Evolutionary conservation across 78 protist genomes (phyloP), one percentile per base, ranked within the genome.

Genomic region (Acrasis kona): DNA sequence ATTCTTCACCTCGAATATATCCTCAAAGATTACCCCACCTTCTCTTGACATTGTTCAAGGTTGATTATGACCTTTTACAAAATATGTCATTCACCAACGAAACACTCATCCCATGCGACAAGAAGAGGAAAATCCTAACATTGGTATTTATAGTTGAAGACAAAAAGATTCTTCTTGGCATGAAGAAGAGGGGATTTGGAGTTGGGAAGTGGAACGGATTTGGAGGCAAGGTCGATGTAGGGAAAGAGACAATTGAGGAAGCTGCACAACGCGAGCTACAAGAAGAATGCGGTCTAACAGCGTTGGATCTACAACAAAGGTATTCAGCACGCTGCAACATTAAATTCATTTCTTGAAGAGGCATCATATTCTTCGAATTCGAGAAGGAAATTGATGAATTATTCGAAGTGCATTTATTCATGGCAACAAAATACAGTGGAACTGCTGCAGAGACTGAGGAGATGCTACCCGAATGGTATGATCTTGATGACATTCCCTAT

Each of bases 121-220:
- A 50, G 19, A 19, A 50, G 19, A 50, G 19, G 19, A 50, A 50
- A 50, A n/a, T 50, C 19, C 19, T n/a, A n/a, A 50, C 61, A n/a
- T 19, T 50, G 34, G 19, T 50, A 50, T 50, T 50, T 19, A 50
- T 50, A 7, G 41, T 5, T 19, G 7, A 7, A 71, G 65, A n/a
- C 7, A 34, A 9, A 7, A 73, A 76, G 19, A 12, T 85, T 8
- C 67, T 86, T n/a, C 81, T 86, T 27, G 90, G 83, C 35, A 40
- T 68, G 3, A 86, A 86, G 37, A 81, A 81, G 42, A 9, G 85
- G 28, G 90, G 90, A 0, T 86, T 86, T 77, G 90, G 90, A 19
- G 38, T 29, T 28, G 80, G 74, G 19, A 75, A 72, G 36, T 86
- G 74, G 75, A 70, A 86, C 65, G 90, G 90, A 32, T 72, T 57